Evolutionary conservation across 192 early-diverging fungal genomes (phyloP), one percentile per base, ranked within the genome.

Genomic region (Obelidium mucronatum): DNA sequence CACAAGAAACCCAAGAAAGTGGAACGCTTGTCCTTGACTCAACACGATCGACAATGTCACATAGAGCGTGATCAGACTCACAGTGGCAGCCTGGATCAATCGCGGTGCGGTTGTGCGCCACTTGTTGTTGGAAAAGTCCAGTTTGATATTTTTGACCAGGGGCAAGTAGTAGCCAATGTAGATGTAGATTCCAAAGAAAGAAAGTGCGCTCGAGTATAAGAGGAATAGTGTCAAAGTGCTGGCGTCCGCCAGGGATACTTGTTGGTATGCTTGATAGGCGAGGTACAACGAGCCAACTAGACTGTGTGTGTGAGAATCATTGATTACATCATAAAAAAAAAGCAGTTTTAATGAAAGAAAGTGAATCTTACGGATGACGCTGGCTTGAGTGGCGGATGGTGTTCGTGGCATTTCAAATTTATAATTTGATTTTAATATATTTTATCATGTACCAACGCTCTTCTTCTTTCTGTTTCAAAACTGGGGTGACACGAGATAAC

Each of bases 141-240:
- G 26, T 8, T 36, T 13, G 24, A n/a, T n/a, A 44, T 36, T 36
- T 39, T 51, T 42, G 19, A 67, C 66, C 22, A 67, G 37, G 37
- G 66, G 66, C 42, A 67, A 17, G 66, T 67, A 67, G 44, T 67
- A 67, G n/a, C 22, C 66, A 48, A 67, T 67, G 42, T 67, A 67
- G 22, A 67, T 17, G 31, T 67, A 67, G 26, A 67, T 67, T 33
- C 22, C 22, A 22, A 30, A 15, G 44, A 67, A 67, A 26, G 36
- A 22, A 22, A 30, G 6, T 11, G 51, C 17, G n/a, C 22, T 26
- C 22, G 30, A 31, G 48, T 28, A 6, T 26, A 67, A 39, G 17
- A 67, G 19, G 3, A 30, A 3, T 13, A 35, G 19, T 26, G 66
- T 67, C 17, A 39, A 19, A 8, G 48, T 22, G 17, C 40, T 51